Conservation (phyloP, 345 rosid genomes). For the Hibiscus syriacus region DNA sequence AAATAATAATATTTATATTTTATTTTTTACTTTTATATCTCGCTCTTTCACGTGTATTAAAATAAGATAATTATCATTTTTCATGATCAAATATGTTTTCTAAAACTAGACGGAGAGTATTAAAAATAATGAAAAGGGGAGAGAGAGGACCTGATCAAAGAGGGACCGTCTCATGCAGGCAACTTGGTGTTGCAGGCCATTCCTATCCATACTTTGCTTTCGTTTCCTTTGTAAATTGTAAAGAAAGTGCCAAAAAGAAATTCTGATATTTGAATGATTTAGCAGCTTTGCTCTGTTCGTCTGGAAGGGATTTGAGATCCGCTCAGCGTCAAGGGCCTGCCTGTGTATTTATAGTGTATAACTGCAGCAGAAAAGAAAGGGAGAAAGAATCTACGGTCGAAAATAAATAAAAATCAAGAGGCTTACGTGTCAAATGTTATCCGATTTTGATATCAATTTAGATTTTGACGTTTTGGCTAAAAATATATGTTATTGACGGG, state of each 20-base stretch:
- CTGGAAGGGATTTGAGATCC: too few relatives aligned
- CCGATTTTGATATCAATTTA: background rate
- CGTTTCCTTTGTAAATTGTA: background rate
- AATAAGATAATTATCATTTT: too few relatives aligned
- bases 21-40: too few relatives aligned
- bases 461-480: background rate
- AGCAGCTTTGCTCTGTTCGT: too few relatives aligned
- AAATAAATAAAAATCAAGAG: background rate
- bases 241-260: background rate
- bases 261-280: background rate
- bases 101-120: too few relatives aligned
- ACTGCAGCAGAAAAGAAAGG: background rate
- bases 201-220: conserved; percentile 17
- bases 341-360: background rate
- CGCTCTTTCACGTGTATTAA: too few relatives aligned
- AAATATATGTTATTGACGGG: background rate
- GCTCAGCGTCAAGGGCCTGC: background rate
- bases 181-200: conserved; percentile 27
- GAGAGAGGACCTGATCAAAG: conserved; percentile 52
- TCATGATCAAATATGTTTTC: too few relatives aligned
- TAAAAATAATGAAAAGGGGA: background rate
- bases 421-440: background rate
- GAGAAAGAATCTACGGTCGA: background rate
- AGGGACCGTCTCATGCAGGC: conserved; percentile 42
- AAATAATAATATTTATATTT: too few relatives aligned